Evolutionary conservation across 805 yeast species (phyloP).

Genomic region (Monosporozyma servazzii): DNA sequence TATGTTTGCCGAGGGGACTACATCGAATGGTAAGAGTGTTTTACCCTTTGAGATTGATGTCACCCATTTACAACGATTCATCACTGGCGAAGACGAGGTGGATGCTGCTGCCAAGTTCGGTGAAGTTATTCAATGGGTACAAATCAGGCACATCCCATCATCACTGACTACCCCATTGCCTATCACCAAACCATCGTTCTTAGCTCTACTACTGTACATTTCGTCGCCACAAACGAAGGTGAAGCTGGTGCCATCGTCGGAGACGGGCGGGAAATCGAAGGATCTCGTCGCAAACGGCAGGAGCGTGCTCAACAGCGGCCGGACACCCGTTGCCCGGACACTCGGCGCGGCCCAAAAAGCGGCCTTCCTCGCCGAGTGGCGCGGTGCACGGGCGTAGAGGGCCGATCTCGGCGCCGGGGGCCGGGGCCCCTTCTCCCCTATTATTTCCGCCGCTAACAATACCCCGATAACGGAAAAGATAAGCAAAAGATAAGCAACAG

Average conservation of each 20-base stretch:
- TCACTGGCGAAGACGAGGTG: background rate
- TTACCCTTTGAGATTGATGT: slow-evolving; percentile 42
- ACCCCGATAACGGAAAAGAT: background rate
- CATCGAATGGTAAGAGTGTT: slow-evolving; percentile 74
- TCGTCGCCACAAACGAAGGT: background rate
- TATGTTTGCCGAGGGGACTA: slow-evolving; percentile 70
- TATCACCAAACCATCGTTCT: background rate
- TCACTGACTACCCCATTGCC: background rate
- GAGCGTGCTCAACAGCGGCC: background rate
- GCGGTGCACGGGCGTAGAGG: background rate
- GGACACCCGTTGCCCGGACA: background rate
- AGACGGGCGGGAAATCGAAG: background rate
- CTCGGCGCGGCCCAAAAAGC: background rate
- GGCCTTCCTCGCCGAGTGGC: background rate
- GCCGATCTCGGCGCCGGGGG: background rate
- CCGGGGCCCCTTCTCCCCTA: background rate
- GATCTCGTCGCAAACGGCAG: background rate
- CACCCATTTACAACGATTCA: slow-evolving; percentile 8
- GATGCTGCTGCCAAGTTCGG: background rate
- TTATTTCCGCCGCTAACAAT: background rate
- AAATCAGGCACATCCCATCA: background rate
- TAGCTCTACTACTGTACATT: background rate
- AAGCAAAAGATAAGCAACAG: no score
- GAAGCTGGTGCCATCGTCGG: background rate
- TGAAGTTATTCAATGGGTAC: background rate